Evolutionary conservation across 495 filamentous ascomycete species (phyloP).

Genomic region (Hypoxylon intermedium): DNA sequence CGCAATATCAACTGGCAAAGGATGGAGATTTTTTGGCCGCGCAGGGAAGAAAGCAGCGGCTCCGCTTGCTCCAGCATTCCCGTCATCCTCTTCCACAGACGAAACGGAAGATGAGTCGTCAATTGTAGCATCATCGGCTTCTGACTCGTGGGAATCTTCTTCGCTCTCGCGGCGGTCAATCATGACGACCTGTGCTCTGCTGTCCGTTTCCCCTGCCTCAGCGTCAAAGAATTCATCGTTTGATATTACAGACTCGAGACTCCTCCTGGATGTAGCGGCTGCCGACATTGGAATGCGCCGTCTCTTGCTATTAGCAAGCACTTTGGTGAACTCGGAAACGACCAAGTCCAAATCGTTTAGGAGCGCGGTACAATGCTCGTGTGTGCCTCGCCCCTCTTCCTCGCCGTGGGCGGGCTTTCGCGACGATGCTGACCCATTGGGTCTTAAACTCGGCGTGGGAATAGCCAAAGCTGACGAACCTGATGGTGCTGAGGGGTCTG

Average conservation of each 20-base stretch:
- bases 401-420: slow-evolving; percentile 31
- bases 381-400: slow-evolving; percentile 66
- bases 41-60: slow-evolving; percentile 68
- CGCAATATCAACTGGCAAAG: slow-evolving; percentile 71
- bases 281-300: slow-evolving; percentile 65
- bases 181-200: slow-evolving; percentile 71
- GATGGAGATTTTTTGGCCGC: slow-evolving; percentile 75
- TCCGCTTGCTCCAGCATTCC: slow-evolving; percentile 50
- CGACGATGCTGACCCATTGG: slow-evolving; percentile 27
- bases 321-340: slow-evolving; percentile 77
- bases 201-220: slow-evolving; percentile 66
- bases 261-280: slow-evolving; percentile 66
- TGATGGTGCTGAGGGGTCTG: slow-evolving; percentile 55
- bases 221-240: slow-evolving; percentile 96
- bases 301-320: slow-evolving; percentile 79
- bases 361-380: slow-evolving; percentile 80
- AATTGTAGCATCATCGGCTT: slow-evolving; percentile 63
- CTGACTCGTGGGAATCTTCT: slow-evolving; percentile 59
- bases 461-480: slow-evolving; percentile 66
- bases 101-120: slow-evolving; percentile 68
- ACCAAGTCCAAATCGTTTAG: slow-evolving; percentile 83
- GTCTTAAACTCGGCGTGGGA: slow-evolving; percentile 54
- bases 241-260: slow-evolving; percentile 77
- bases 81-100: slow-evolving; percentile 62
- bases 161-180: slow-evolving; percentile 72